Evolutionary conservation across 306 rosid genomes (phyloP), one percentile per base, ranked within the genome.

Genomic region (Prunus mira): DNA sequence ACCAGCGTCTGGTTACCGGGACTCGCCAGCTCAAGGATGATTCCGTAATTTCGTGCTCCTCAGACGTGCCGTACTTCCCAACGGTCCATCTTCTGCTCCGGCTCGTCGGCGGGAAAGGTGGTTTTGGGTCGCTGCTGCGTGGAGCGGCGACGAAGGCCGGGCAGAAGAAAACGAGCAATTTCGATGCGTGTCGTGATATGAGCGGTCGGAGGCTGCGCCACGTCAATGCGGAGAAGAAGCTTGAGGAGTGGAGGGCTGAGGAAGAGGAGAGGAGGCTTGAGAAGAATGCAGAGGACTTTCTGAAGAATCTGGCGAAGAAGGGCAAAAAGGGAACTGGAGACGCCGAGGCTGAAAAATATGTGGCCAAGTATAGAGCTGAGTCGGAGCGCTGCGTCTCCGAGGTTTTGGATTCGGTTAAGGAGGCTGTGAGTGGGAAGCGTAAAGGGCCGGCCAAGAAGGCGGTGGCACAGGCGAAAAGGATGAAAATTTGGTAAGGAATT

Each of bases 111-210:
- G 99, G 99, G 5, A 96, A 96, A 80, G 99, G 99, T 34, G 99
- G 99, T 56, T 96, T 96, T 62, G 99, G 99, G 6, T 96, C 98
- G 34, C 83, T 96, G 47, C 81, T 96, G 11, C 91, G 99, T 0
- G 98, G 99, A 5, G 98, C 99, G 55, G 99, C 93, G 51, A 88
- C 98, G 12, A 93, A 93, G 80, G 98, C 96, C 0, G 97, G 98
- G 67, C 97, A 92, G 91, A 96, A 93, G 88, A 96, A 96, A 83
- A 96, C 99, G 69, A 93, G 87, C 82, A 93, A 96, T 73, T 90
- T 96, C 74, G 99, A 96, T 20, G 99, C 99, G 1, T 96, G 99
- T 73, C 83, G 99, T 38, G 98, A 96, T 49, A 96, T 96, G 99
- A 96, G 99, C 24, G 99, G 99, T 1, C 82, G 98, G 56, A 82